Conservation (phyloP, 192 early-diverging fungal species). For the Funneliformis mosseae region DNA sequence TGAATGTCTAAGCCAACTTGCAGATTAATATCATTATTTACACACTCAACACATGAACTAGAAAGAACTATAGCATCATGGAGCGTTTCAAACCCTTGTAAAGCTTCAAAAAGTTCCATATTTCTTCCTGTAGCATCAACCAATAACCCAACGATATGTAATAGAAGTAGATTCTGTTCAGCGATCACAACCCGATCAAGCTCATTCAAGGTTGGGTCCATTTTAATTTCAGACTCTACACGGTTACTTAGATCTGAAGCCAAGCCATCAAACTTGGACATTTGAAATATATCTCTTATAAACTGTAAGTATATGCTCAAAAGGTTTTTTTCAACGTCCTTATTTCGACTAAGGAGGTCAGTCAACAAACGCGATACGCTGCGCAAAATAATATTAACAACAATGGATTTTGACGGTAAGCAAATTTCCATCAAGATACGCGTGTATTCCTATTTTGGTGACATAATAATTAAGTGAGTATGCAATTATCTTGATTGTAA, state of each 20-base stretch:
- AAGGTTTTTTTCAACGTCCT: constrained; percentile 40
- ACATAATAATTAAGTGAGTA: not conserved
- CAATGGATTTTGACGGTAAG: constrained; percentile 36
- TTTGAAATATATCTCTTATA: constrained; percentile 40
- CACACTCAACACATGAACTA: not conserved
- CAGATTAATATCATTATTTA: not conserved
- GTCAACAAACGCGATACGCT: constrained; percentile 39
- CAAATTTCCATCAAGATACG: constrained; percentile 43
- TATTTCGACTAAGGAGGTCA: constrained; percentile 39
- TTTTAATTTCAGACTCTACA: not conserved
- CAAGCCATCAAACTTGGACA: not conserved
- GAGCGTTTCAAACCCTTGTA: constrained; percentile 45
- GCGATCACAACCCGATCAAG: constrained; percentile 40
- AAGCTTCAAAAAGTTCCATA: constrained; percentile 39
- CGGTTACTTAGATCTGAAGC: not conserved
- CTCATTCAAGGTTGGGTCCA: constrained; percentile 13
- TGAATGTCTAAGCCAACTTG: constrained; percentile 31
- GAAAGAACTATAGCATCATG: constrained; percentile 14
- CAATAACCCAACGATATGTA: constrained; percentile 42
- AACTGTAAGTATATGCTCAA: constrained; percentile 45
- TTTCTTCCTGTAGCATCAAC: constrained; percentile 38
- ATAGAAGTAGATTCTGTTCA: constrained; percentile 40
- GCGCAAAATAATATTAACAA: constrained; percentile 45
- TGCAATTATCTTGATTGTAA: not conserved
- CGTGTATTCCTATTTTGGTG: constrained; percentile 37